Evolutionary conservation across 371 early-diverging fungal genomes (phyloP), one percentile per base, ranked within the genome.

Genomic region (Circinella umbellata): DNA sequence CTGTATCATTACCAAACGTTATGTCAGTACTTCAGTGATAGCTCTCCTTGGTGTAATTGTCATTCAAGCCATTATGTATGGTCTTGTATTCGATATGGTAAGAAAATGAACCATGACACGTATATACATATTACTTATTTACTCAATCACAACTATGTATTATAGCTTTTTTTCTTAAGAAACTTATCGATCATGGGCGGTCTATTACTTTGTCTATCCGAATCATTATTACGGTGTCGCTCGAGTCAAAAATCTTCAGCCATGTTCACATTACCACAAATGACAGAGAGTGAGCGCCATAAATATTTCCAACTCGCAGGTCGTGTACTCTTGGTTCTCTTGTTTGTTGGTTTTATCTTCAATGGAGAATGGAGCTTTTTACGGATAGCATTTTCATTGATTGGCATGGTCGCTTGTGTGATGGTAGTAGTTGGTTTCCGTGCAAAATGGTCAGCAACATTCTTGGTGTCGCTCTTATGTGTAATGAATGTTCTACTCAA

Each of bases 401-500:
- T 97, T 46, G 93, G 93, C 14, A 81, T 92, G 17, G 81, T 86
- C 27, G 95, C 95, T 36, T 97, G 96, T 74, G 78, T 91, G 53
- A 95, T 96, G 96, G 92, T 98, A 15, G 93, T 92, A 0, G 89
- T 98, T 36, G 98, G 98, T 0, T 97, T 97, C 86, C 96, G 95
- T 84, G 96, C 98, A 46, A 95, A 94, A 86, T 92, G 89, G 88
- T 93, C 95, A 4, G 97, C 98, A 18, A 90, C 92, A 73, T 89
- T 97, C 69, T 75, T 98, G 62, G 93, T 96, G 37, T 79, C 92
- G n/a, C 88, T 97, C 69, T 76, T 98, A 65, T 90, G 89, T 49
- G 82, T 98, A 70, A 87, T 91, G 76, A 97, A 98, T 76, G 82
- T 98, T 62, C 69, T 93, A 37, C 86, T 95, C 64, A 97, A 98